Evolutionary conservation across 331 rosid genomes (phyloP).

Genomic region (Cydonia oblonga): DNA sequence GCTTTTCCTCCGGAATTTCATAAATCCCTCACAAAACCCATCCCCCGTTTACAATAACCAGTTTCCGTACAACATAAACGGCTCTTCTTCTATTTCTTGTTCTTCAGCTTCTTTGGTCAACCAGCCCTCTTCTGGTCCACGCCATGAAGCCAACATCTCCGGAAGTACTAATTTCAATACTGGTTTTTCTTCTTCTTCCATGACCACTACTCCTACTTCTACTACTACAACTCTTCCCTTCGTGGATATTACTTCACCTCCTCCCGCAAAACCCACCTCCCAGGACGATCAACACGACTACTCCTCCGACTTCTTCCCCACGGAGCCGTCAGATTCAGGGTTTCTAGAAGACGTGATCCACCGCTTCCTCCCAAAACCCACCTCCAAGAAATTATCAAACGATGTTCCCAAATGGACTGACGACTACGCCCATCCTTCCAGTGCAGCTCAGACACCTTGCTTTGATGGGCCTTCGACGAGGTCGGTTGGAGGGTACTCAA

Average conservation of each 20-base stretch:
- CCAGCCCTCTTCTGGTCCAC: background rate
- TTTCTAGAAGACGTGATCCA: constrained; percentile 64
- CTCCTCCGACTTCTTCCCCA: constrained; percentile 30
- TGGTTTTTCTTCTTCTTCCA: background rate
- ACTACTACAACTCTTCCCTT: background rate
- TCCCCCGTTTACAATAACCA: background rate
- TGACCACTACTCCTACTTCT: background rate
- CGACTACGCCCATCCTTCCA: background rate
- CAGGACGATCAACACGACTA: background rate
- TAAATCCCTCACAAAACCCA: constrained; percentile 9
- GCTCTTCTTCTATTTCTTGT: background rate
- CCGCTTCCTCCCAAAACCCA: constrained; percentile 40
- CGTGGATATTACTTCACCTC: background rate
- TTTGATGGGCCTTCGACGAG: background rate
- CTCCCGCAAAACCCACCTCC: background rate
- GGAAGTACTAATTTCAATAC: background rate
- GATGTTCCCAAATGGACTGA: background rate
- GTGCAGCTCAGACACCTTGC: background rate
- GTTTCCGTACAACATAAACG: background rate
- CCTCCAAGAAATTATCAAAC: background rate
- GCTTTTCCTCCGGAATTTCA: constrained; percentile 44
- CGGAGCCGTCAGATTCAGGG: constrained; percentile 56
- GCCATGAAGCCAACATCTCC: background rate
- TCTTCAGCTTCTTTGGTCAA: background rate
- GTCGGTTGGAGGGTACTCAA: background rate